Evolutionary conservation across 257 asterid species (phyloP).

Genomic region (Nicotiana undulata): DNA sequence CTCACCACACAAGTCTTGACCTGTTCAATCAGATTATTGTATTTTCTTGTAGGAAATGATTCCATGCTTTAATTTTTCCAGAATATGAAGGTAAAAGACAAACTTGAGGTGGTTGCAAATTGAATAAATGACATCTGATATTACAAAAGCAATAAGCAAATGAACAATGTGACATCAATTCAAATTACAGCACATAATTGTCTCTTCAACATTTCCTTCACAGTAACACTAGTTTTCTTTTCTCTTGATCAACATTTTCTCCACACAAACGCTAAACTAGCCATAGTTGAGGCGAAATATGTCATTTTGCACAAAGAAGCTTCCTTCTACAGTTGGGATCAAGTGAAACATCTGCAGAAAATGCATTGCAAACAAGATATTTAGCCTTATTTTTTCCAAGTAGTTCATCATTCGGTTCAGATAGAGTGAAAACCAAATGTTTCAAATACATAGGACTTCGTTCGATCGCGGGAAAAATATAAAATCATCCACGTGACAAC

Average conservation of each 20-base stretch:
- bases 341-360: constrained; percentile 51
- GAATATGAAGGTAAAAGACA: neutral
- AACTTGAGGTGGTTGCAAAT: neutral
- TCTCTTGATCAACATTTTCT: neutral
- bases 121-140: neutral
- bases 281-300: constrained; percentile 52
- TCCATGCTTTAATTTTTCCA: neutral
- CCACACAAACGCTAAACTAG: neutral
- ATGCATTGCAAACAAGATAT: neutral
- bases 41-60: neutral
- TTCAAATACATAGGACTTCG: neutral
- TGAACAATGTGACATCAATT: no score
- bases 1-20: no score
- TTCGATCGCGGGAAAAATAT: neutral
- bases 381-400: neutral
- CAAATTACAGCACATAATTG: neutral
- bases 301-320: constrained; percentile 50
- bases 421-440: neutral
- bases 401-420: neutral
- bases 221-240: neutral
- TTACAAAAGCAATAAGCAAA: neutral
- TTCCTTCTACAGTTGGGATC: constrained; percentile 38
- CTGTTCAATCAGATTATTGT: no score
- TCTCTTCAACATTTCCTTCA: neutral
- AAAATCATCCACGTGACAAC: neutral